Evolutionary conservation across 805 yeast species (phyloP).

Genomic region (Zygoascus bituminiphila): DNA sequence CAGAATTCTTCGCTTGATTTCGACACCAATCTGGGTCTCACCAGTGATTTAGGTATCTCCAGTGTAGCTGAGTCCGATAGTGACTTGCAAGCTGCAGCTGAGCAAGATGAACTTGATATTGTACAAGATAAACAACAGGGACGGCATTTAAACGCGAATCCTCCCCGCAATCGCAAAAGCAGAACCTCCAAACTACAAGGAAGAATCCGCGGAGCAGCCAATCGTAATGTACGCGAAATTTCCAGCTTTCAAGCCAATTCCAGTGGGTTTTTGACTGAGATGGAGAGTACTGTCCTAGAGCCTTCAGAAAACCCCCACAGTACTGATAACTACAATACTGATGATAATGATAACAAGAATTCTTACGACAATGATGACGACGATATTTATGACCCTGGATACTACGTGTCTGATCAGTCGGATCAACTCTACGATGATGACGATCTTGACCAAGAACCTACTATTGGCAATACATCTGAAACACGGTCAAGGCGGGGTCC

Average conservation of each 20-base stretch:
- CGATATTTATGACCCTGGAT: not conserved
- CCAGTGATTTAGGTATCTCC: no score
- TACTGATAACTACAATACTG: not conserved
- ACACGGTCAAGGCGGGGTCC: not conserved
- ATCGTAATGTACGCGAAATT: not conserved
- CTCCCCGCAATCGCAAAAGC: not conserved
- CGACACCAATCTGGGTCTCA: not conserved
- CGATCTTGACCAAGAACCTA: not conserved
- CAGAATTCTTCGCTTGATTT: not conserved
- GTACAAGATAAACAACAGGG: no score
- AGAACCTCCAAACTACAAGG: not conserved
- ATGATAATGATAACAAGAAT: conserved; percentile 1
- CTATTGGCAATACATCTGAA: not conserved
- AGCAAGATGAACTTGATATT: no score
- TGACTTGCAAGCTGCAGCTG: no score
- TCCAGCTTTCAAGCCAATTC: not conserved
- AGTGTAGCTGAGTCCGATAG: no score
- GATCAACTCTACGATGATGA: not conserved
- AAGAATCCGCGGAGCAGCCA: not conserved
- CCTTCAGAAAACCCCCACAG: not conserved
- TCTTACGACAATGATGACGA: not conserved
- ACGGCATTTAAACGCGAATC: no score
- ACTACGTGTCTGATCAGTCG: not conserved
- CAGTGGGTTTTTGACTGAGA: not conserved
- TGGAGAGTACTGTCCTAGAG: conserved; percentile 1